These are phyloP conservation scores for Cinnamomum chago DNA, from an alignment of 164 flowering plant genomes.

Conservation along the genomic window DNA sequence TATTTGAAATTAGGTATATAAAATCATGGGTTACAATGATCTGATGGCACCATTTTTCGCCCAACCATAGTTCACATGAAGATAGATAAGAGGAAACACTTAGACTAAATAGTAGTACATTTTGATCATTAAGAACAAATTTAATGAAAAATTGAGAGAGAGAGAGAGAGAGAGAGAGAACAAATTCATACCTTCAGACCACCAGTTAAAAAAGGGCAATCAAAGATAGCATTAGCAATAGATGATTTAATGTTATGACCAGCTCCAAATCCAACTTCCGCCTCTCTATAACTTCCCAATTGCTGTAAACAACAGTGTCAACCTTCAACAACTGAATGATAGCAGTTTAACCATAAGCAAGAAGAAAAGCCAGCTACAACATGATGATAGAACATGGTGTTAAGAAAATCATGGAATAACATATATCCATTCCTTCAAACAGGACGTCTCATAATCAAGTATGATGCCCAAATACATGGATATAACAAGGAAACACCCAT, in stretches of 20 bases:
- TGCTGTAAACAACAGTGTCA: conserved; percentile 43
- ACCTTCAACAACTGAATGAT: conserved; percentile 1
- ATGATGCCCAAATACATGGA: too few species aligned
- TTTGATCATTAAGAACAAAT: neutral
- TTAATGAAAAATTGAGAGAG: neutral
- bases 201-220: conserved; percentile 73
- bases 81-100: too few species aligned
- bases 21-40: too few species aligned
- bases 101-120: neutral
- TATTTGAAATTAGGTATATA: too few species aligned
- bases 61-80: too few species aligned
- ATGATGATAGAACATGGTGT: neutral
- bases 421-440: neutral
- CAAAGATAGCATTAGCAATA: conserved; percentile 60
- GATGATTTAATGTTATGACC: conserved; percentile 58
- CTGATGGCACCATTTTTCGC: too few species aligned
- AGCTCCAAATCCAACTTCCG: conserved; percentile 84
- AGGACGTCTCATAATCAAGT: too few species aligned
- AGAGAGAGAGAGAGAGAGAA: neutral
- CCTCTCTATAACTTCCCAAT: conserved; percentile 50
- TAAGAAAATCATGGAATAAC: neutral
- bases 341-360: neutral
- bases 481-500: too few species aligned
- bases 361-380: neutral
- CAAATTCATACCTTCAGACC: conserved; percentile 50